Conservation (phyloP, 2,329 filamentous ascomycete genomes). For the Aspergillus fructus region DNA sequence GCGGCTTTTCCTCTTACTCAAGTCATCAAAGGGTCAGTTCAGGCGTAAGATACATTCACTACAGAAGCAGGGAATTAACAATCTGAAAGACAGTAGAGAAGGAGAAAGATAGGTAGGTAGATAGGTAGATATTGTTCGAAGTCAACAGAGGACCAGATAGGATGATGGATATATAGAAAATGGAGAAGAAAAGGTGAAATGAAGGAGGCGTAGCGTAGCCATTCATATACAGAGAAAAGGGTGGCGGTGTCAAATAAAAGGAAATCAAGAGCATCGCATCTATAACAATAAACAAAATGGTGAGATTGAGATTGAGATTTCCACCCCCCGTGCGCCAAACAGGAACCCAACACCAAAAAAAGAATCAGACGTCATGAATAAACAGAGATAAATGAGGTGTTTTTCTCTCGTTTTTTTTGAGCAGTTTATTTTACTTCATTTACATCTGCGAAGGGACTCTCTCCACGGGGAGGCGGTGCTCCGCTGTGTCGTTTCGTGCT, state of each 20-base stretch:
- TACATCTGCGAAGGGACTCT: conserved; percentile 46
- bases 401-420: not conserved
- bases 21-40: not conserved
- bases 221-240: conserved; percentile 28
- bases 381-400: conserved; percentile 4
- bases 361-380: conserved; percentile 7
- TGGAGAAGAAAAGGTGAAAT: not conserved
- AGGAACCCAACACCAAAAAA: conserved; percentile 1
- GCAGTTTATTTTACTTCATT: conserved; percentile 41
- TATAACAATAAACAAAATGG: not conserved
- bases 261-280: conserved; percentile 3
- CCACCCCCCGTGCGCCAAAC: conserved; percentile 12
- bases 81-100: not conserved
- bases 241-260: not conserved
- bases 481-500: conserved; percentile 34
- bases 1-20: not conserved
- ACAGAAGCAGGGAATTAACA: not conserved
- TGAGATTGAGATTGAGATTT: not conserved
- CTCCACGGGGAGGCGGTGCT: conserved; percentile 29
- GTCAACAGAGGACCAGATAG: not conserved
- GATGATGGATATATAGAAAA: not conserved
- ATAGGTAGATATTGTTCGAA: not conserved
- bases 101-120: not conserved
- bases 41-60: not conserved
- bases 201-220: conserved; percentile 5